A percentile compares a stretch with the other conserved stretches of the same genome.
These are phyloP conservation scores for Populus alba DNA, from an alignment of 345 rosid genomes.

Conservation along the genomic window DNA sequence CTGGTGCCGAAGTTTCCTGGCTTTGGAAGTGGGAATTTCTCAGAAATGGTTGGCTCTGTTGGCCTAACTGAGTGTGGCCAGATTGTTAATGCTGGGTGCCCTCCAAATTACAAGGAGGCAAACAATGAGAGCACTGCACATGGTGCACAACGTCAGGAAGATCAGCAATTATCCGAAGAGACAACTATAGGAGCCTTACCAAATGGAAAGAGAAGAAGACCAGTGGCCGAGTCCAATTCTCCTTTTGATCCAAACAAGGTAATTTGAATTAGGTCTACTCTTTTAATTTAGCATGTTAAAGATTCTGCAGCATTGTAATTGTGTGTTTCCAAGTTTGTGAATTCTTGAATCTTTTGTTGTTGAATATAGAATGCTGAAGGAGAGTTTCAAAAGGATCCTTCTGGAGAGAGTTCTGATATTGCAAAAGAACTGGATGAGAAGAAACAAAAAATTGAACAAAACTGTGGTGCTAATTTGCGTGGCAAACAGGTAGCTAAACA, in stretches of 20 bases:
- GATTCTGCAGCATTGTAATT: not conserved
- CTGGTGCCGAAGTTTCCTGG: slow-evolving; percentile 50
- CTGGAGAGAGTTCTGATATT: slow-evolving; percentile 39
- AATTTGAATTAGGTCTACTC: slow-evolving; percentile 11
- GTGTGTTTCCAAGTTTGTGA: not conserved
- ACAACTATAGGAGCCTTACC: slow-evolving; percentile 44
- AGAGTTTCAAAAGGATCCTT: slow-evolving; percentile 46
- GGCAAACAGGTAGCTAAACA: slow-evolving; percentile 53
- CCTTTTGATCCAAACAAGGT: slow-evolving; percentile 58
- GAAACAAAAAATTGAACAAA: slow-evolving; percentile 55
- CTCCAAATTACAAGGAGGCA: slow-evolving; percentile 34
- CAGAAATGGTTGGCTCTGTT: slow-evolving; percentile 53
- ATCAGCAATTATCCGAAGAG: slow-evolving; percentile 50
- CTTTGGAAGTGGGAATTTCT: slow-evolving; percentile 56
- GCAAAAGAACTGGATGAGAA: slow-evolving; percentile 54
- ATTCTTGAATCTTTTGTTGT: slow-evolving; percentile 11
- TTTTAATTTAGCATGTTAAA: not conserved
- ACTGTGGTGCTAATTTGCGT: slow-evolving; percentile 33
- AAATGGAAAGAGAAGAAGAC: slow-evolving; percentile 55
- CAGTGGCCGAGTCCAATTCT: slow-evolving; percentile 39
- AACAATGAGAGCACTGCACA: slow-evolving; percentile 16
- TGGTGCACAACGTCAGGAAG: slow-evolving; percentile 35
- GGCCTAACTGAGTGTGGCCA: slow-evolving; percentile 39
- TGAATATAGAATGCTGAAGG: slow-evolving; percentile 48
- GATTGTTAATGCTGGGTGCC: slow-evolving; percentile 30